Evolutionary conservation across 139 green algal species (phyloP).

Genomic region (Closterium sp.): DNA sequence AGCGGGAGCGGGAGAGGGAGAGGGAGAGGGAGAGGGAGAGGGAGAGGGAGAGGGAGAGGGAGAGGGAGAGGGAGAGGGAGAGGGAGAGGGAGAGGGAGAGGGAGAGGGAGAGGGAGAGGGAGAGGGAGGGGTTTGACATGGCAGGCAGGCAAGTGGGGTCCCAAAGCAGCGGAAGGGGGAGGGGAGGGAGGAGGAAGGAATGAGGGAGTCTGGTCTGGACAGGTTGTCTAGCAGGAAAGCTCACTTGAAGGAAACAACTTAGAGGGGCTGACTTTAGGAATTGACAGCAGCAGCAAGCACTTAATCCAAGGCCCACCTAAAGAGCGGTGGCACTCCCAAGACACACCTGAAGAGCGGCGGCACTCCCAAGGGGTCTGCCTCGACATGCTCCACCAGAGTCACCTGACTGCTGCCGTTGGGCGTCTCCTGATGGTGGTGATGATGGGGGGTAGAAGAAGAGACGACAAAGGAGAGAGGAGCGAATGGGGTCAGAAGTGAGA

Average conservation of each 20-base stretch:
- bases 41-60: not conserved
- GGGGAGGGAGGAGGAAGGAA: too few species aligned
- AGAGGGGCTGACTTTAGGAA: too few species aligned
- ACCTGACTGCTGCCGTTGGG: not conserved
- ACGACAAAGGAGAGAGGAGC: not conserved
- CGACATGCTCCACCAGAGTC: constrained; percentile 14
- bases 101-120: not conserved
- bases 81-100: too few species aligned
- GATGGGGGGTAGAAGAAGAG: not conserved
- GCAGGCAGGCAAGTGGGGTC: not conserved
- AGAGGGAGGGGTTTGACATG: not conserved
- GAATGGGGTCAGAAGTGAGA: too few species aligned
- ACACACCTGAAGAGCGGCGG: constrained; percentile 20
- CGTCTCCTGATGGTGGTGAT: not conserved
- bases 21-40: too few species aligned
- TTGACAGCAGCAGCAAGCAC: not conserved
- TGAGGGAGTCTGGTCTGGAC: too few species aligned
- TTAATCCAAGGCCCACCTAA: not conserved
- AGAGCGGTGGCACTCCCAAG: not conserved
- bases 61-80: too few species aligned
- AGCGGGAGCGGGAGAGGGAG: too few species aligned
- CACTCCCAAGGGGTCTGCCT: constrained; percentile 3
- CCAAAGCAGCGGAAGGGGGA: not conserved
- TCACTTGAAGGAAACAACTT: too few species aligned
- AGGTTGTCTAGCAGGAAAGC: too few species aligned